Percentiles rank a stretch among this genome's conserved stretches.
These are phyloP conservation scores for Aristolochia californica DNA, from an alignment of 164 flowering plant species.

Conservation along the genomic window DNA sequence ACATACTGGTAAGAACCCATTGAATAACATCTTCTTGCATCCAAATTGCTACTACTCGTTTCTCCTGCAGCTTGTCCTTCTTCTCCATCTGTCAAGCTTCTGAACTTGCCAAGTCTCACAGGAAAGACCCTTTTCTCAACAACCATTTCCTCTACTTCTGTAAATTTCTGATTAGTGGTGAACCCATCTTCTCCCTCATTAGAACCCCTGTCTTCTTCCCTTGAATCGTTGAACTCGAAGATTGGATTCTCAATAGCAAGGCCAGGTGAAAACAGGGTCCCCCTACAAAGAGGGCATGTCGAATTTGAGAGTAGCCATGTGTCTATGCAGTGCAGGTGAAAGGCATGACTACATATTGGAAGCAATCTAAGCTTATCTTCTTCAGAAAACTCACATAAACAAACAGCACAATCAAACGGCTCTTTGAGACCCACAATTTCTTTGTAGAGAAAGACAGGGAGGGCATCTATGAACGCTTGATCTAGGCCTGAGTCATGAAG, in stretches of 20 bases:
- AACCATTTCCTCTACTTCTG: slow-evolving; percentile 18
- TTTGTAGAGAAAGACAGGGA: slow-evolving; percentile 64
- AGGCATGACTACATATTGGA: slow-evolving; percentile 75
- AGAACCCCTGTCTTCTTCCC: slow-evolving; percentile 24
- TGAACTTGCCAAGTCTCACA: slow-evolving; percentile 73
- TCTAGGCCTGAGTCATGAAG: slow-evolving; percentile 85
- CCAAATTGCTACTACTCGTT: slow-evolving; percentile 42
- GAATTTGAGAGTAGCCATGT: slow-evolving; percentile 89
- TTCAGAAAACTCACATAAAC: slow-evolving; percentile 60
- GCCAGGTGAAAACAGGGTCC: slow-evolving; percentile 26
- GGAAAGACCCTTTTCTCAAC: slow-evolving; percentile 40
- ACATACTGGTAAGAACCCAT: slow-evolving; percentile 76
- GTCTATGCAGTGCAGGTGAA: slow-evolving; percentile 67
- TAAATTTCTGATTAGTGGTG: slow-evolving; percentile 17
- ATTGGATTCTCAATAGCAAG: slow-evolving; percentile 31
- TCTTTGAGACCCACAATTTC: slow-evolving; percentile 60
- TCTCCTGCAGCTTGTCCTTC: slow-evolving; percentile 24
- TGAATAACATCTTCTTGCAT: slow-evolving; percentile 73
- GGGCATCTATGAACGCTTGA: slow-evolving; percentile 66
- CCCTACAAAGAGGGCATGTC: slow-evolving; percentile 79
- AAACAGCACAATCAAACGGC: slow-evolving; percentile 89
- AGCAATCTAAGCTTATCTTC: slow-evolving; percentile 62
- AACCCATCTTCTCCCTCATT: slow-evolving; percentile 22
- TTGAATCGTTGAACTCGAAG: slow-evolving; percentile 22
- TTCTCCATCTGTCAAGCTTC: slow-evolving; percentile 24